These are phyloP conservation scores for Trichosporon sp. DNA, from an alignment of 1,284 basidiomycete genomes.

Conservation along the genomic window DNA sequence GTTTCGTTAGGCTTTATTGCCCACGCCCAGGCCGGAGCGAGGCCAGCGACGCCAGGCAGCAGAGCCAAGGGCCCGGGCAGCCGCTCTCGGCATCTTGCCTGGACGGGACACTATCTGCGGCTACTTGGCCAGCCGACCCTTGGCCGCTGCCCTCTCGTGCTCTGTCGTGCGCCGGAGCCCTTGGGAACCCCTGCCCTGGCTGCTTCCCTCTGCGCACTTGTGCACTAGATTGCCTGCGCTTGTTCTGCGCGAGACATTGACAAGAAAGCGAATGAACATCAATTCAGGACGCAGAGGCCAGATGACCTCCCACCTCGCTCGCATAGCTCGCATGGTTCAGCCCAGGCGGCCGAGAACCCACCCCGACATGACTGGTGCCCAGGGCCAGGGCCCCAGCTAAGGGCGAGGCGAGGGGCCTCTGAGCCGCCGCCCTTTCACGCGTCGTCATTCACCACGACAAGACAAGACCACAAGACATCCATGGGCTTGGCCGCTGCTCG, in stretches of 20 bases:
- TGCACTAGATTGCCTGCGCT: too few relatives aligned
- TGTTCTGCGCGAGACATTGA: not conserved
- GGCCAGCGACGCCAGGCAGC: not conserved
- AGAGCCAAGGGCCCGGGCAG: not conserved
- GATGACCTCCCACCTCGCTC: not conserved
- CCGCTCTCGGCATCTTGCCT: not conserved
- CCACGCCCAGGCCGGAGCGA: too few relatives aligned
- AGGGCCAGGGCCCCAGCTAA: not conserved
- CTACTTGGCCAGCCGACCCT: not conserved
- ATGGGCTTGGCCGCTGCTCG: not conserved
- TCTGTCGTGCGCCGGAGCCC: too few relatives aligned
- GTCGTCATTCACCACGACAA: not conserved
- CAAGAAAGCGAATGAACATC: not conserved
- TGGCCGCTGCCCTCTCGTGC: not conserved
- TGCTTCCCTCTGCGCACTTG: too few relatives aligned
- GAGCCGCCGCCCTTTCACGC: not conserved
- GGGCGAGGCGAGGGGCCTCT: not conserved
- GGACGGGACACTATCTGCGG: not conserved
- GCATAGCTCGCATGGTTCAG: too few relatives aligned
- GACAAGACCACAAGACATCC: conserved; percentile 2
- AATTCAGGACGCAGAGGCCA: not conserved
- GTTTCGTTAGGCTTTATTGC: not conserved
- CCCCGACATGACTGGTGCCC: not conserved
- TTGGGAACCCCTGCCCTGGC: not conserved
- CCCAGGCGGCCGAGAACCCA: not conserved